These are phyloP conservation scores for Porcisia hertigi DNA, from an alignment of 208 protist species.

Conservation along the genomic window DNA sequence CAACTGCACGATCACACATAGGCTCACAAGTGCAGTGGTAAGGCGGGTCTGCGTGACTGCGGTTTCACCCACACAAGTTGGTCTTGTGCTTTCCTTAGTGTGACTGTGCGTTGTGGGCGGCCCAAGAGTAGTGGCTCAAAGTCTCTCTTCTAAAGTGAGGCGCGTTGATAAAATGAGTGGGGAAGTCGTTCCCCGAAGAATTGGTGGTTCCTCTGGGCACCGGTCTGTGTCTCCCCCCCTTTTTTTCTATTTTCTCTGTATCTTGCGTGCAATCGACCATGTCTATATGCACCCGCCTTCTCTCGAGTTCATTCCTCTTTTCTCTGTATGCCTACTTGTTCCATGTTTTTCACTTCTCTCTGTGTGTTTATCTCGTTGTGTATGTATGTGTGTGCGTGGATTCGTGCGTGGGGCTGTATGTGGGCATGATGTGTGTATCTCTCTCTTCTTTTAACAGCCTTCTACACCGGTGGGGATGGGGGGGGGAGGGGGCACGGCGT, in stretches of 20 bases:
- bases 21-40: no score
- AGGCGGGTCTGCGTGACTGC: no score
- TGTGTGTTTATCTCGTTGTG: background rate
- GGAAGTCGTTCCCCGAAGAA: no score
- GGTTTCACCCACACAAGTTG: no score
- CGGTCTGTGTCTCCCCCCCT: no score
- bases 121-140: no score
- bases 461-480: background rate
- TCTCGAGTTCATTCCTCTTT: background rate
- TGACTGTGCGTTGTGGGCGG: no score
- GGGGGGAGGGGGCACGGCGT: no score
- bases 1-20: background rate
- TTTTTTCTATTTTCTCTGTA: background rate
- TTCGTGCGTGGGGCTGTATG: background rate
- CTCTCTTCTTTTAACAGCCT: background rate
- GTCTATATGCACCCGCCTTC: background rate
- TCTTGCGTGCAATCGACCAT: background rate
- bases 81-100: no score
- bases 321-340: background rate
- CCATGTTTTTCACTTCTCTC: background rate
- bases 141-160: no score
- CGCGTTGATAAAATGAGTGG: no score
- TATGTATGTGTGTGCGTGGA: background rate
- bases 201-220: no score
- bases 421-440: background rate